A percentile compares a stretch with the other conserved stretches of the same genome.
These are phyloP conservation scores for Rhododendron ferrugineum DNA, from an alignment of 148 eudicot species.

Conservation along the genomic window DNA sequence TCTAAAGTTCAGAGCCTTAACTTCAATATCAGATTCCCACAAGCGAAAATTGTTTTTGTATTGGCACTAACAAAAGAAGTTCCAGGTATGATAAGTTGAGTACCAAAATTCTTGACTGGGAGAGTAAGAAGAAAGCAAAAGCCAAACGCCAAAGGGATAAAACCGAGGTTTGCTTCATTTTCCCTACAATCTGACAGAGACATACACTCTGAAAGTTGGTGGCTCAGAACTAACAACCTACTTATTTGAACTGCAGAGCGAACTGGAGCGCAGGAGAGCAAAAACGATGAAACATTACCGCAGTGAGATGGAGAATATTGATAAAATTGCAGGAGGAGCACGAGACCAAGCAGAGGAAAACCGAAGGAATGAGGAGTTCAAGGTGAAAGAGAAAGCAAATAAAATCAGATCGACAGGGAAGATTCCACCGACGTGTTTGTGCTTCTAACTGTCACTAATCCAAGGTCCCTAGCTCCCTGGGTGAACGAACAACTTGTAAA, in stretches of 20 bases:
- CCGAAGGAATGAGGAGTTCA: slow-evolving; percentile 57
- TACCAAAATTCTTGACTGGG: slow-evolving; percentile 63
- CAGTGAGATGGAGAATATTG: slow-evolving; percentile 46
- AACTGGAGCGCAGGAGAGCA: slow-evolving; percentile 39
- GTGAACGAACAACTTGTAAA: slow-evolving; percentile 5
- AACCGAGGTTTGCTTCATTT: slow-evolving; percentile 48
- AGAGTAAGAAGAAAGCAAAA: slow-evolving; percentile 62
- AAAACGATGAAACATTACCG: slow-evolving; percentile 47
- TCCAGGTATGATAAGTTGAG: slow-evolving; percentile 67
- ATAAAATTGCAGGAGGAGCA: slow-evolving; percentile 67
- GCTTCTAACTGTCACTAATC: slow-evolving; percentile 37
- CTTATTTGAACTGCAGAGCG: slow-evolving; percentile 40
- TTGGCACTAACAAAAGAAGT: neutral
- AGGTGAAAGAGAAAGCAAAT: slow-evolving; percentile 73
- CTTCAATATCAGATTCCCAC: neutral
- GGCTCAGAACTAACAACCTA: slow-evolving; percentile 13
- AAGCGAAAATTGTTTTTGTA: neutral
- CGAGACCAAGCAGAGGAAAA: slow-evolving; percentile 63
- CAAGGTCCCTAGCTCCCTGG: neutral
- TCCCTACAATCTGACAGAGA: neutral
- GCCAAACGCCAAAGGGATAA: slow-evolving; percentile 47
- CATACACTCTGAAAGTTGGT: slow-evolving; percentile 10
- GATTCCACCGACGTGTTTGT: slow-evolving; percentile 59
- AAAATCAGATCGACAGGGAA: slow-evolving; percentile 70
- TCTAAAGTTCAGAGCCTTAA: neutral